phyloP scores from a whole-genome alignment of 768 basidiomycete species.

The Collybia nuda region DNA sequence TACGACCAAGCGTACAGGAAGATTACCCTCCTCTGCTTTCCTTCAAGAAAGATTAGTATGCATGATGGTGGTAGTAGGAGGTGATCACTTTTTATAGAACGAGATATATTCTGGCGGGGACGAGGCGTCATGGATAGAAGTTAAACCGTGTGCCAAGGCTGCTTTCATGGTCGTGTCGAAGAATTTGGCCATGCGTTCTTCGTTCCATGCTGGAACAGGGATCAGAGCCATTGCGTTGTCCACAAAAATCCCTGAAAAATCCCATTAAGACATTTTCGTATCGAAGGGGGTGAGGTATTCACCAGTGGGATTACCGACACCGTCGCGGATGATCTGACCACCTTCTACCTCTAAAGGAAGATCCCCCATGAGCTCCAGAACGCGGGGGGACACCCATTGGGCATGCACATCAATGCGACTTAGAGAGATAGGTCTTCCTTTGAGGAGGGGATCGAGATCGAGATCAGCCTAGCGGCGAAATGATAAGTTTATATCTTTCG shows the following conservation, averaged over 20 bases:
- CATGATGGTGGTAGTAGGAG: neutral
- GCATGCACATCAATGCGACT: slow-evolving; percentile 83
- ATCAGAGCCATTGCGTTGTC: slow-evolving; percentile 88
- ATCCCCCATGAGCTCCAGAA: slow-evolving; percentile 61
- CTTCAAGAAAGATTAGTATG: slow-evolving; percentile 34
- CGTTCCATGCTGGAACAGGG: slow-evolving; percentile 60
- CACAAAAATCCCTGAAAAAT: slow-evolving; percentile 61
- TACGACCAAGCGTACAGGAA: slow-evolving; percentile 55
- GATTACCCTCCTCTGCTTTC: slow-evolving; percentile 60
- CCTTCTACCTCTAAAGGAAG: slow-evolving; percentile 69
- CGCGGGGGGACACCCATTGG: slow-evolving; percentile 77
- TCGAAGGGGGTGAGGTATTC: neutral
- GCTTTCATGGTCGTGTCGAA: slow-evolving; percentile 65
- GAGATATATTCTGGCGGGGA: slow-evolving; percentile 48
- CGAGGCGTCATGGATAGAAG: slow-evolving; percentile 84
- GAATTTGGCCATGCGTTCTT: slow-evolving; percentile 55
- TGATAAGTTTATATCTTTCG: neutral
- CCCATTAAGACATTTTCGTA: neutral
- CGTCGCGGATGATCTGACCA: slow-evolving; percentile 70
- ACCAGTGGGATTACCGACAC: slow-evolving; percentile 69
- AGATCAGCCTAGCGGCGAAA: slow-evolving; percentile 60
- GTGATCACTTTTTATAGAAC: slow-evolving; percentile 63
- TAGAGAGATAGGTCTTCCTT: slow-evolving; percentile 70
- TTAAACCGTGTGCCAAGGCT: slow-evolving; percentile 78
- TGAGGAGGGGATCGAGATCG: slow-evolving; percentile 64